phyloP scores from a whole-genome alignment of 2,329 filamentous ascomycete genomes.

The Huntiella moniliformis region DNA sequence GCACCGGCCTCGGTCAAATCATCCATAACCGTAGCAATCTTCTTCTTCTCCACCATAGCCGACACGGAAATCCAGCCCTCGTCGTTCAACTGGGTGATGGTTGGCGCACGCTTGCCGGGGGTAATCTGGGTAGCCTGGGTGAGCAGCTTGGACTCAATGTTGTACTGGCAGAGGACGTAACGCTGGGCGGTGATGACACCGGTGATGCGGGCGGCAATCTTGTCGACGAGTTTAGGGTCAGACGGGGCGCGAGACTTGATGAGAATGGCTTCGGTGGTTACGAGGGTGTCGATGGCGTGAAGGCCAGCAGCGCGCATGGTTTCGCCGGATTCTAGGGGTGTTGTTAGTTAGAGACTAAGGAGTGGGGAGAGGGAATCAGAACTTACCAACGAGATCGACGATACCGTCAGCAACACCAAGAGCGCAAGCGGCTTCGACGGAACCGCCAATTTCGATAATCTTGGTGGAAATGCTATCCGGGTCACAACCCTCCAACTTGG shows the following conservation, averaged over 20 bases:
- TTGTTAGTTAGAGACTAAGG: background rate
- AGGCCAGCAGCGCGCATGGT: slow-evolving; percentile 94
- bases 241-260: slow-evolving; percentile 78
- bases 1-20: slow-evolving; percentile 58
- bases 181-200: slow-evolving; percentile 91
- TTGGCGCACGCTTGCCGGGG: slow-evolving; percentile 83
- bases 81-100: slow-evolving; percentile 73
- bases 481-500: slow-evolving; percentile 43
- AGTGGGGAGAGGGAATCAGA: background rate
- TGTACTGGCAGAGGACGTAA: slow-evolving; percentile 93
- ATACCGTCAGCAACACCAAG: slow-evolving; percentile 92
- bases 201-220: slow-evolving; percentile 71
- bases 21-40: slow-evolving; percentile 75
- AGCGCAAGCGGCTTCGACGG: slow-evolving; percentile 91
- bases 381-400: slow-evolving; percentile 84
- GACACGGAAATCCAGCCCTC: slow-evolving; percentile 88
- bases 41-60: slow-evolving; percentile 81
- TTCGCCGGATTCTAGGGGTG: slow-evolving; percentile 65
- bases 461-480: slow-evolving; percentile 42
- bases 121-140: slow-evolving; percentile 55
- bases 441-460: slow-evolving; percentile 86
- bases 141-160: slow-evolving; percentile 57
- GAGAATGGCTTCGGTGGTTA: slow-evolving; percentile 71
- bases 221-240: slow-evolving; percentile 60
- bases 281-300: slow-evolving; percentile 83